phyloP scores from a whole-genome alignment of 768 basidiomycete species.

The Termitomyces eurrhizus region DNA sequence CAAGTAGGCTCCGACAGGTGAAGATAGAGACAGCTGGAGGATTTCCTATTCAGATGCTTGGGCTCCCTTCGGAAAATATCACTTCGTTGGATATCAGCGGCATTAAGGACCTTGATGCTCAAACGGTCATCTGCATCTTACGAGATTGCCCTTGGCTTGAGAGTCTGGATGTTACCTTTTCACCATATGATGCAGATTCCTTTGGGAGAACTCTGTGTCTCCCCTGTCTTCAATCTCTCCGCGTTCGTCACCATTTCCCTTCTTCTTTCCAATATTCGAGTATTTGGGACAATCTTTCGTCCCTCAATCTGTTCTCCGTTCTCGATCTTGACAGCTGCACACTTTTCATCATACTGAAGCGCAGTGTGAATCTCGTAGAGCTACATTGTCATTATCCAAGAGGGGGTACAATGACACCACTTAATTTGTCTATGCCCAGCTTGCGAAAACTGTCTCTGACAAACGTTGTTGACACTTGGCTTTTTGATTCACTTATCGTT shows the following conservation, averaged over 20 bases:
- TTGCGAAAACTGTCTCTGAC: slow-evolving; percentile 3
- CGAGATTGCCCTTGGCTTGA: slow-evolving; percentile 4
- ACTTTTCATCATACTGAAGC: neutral
- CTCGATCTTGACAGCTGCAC: neutral
- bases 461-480: slow-evolving; percentile 4
- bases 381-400: neutral
- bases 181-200: neutral
- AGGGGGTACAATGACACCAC: neutral
- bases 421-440: neutral
- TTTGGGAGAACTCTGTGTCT: neutral
- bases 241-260: slow-evolving; percentile 1
- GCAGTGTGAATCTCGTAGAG: slow-evolving; percentile 1
- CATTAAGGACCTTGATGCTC: neutral
- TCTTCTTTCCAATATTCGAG: neutral
- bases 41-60: neutral
- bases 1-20: neutral
- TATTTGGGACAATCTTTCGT: slow-evolving; percentile 7
- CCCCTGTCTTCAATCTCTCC: slow-evolving; percentile 1
- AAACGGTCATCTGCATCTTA: neutral
- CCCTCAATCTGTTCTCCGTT: slow-evolving; percentile 1
- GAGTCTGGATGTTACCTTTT: slow-evolving; percentile 1
- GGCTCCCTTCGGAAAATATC: slow-evolving; percentile 1
- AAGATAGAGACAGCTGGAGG: neutral
- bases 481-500: slow-evolving; percentile 3
- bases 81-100: slow-evolving; percentile 5